These are phyloP conservation scores for Elongisporangium prolatum DNA, from an alignment of 352 stramenopile species.

Conservation along the genomic window DNA sequence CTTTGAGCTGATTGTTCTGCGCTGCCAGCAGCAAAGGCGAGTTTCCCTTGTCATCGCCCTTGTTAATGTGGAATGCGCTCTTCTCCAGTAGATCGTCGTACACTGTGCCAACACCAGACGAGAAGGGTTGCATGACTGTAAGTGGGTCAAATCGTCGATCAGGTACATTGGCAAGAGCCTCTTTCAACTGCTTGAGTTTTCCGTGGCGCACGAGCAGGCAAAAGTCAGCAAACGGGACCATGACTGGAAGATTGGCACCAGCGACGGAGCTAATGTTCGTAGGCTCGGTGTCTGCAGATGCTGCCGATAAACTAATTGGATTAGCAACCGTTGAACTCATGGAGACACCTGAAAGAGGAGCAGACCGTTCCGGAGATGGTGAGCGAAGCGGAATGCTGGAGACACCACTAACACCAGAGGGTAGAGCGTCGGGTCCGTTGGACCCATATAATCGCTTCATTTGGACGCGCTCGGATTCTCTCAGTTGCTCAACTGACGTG, in stretches of 20 bases:
- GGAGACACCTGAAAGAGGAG: not conserved
- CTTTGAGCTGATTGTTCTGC: slow-evolving; percentile 88
- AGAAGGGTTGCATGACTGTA: slow-evolving; percentile 65
- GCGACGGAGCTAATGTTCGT: slow-evolving; percentile 2
- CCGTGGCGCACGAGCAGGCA: slow-evolving; percentile 82
- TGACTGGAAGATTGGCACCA: slow-evolving; percentile 24
- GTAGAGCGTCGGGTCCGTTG: slow-evolving; percentile 8
- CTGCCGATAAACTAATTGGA: not conserved
- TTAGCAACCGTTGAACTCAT: slow-evolving; percentile 1
- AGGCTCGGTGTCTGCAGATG: slow-evolving; percentile 2
- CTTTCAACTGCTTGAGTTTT: slow-evolving; percentile 87
- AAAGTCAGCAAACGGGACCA: slow-evolving; percentile 72
- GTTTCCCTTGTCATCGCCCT: slow-evolving; percentile 89
- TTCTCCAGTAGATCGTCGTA: slow-evolving; percentile 91
- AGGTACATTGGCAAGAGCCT: slow-evolving; percentile 75
- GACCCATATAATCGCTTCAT: slow-evolving; percentile 39
- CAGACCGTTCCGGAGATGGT: not conserved
- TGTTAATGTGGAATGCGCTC: slow-evolving; percentile 86
- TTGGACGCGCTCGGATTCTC: slow-evolving; percentile 41
- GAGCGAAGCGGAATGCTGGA: not conserved
- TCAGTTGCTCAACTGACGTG: slow-evolving; percentile 76
- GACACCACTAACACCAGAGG: not conserved
- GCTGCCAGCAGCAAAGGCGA: slow-evolving; percentile 81
- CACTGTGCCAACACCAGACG: slow-evolving; percentile 81
- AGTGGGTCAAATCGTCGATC: slow-evolving; percentile 85